These are phyloP conservation scores for Oryza meridionalis DNA, from an alignment of 176 grass and related monocot genomes.

Conservation along the genomic window DNA sequence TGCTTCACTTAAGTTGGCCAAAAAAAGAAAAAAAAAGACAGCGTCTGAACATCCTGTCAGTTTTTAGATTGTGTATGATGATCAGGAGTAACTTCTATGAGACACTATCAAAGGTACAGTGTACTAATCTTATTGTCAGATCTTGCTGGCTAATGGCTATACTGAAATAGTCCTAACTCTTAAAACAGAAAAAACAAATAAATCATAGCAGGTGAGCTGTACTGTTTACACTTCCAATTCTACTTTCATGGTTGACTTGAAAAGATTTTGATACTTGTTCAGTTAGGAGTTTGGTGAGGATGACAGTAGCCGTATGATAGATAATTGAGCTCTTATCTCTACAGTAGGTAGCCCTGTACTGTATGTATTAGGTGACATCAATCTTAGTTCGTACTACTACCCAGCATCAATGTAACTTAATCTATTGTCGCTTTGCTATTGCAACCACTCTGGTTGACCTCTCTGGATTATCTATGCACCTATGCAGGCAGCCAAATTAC, in stretches of 20 bases:
- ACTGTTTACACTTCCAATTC: not conserved
- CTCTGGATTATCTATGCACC: not conserved
- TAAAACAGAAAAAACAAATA: not conserved
- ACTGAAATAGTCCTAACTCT: not conserved
- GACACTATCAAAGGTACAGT: not conserved
- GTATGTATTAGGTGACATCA: slow-evolving; percentile 25
- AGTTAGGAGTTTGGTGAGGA: slow-evolving; percentile 17
- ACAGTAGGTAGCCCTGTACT: not conserved
- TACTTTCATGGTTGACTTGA: not conserved
- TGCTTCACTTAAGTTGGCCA: not conserved
- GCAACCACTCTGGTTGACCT: slow-evolving; percentile 39
- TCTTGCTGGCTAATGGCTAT: not conserved
- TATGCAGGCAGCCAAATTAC: not conserved
- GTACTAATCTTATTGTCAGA: not conserved
- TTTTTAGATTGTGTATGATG: not conserved
- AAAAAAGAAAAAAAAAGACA: not conserved
- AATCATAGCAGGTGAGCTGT: not conserved
- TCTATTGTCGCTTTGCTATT: not conserved
- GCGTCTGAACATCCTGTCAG: not conserved
- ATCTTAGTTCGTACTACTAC: not conserved
- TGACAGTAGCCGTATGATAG: not conserved
- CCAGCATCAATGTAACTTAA: not conserved
- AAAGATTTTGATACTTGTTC: not conserved
- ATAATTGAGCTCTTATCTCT: not conserved
- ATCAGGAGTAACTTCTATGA: not conserved